phyloP scores from a whole-genome alignment of 2,329 filamentous ascomycete species.

The Lecanosticta acicola region DNA sequence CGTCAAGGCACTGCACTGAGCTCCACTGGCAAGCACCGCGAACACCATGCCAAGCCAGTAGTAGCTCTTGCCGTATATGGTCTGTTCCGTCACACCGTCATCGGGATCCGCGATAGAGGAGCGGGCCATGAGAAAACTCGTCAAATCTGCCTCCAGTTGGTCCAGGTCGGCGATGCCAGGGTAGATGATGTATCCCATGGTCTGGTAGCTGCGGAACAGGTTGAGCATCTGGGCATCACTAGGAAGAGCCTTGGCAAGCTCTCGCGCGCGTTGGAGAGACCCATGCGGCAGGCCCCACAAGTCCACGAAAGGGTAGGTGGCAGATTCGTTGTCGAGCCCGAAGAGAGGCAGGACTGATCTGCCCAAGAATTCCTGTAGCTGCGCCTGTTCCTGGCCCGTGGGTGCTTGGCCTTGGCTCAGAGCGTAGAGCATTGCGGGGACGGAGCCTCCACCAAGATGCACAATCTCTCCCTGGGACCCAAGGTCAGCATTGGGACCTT shows the following conservation, averaged over 20 bases:
- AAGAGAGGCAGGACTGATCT: slow-evolving; percentile 58
- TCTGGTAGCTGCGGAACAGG: slow-evolving; percentile 54
- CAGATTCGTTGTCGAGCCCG: slow-evolving; percentile 58
- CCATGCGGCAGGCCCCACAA: slow-evolving; percentile 57
- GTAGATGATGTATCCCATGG: slow-evolving; percentile 56
- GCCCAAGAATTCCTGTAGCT: slow-evolving; percentile 53
- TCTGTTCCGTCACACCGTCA: slow-evolving; percentile 48
- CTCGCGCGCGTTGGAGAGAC: slow-evolving; percentile 51
- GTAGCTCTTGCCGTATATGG: slow-evolving; percentile 53
- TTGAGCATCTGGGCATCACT: slow-evolving; percentile 54
- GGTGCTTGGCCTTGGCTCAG: slow-evolving; percentile 39
- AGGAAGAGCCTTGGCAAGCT: slow-evolving; percentile 55
- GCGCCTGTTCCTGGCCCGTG: slow-evolving; percentile 39
- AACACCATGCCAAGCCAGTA: slow-evolving; percentile 57
- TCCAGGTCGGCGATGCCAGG: slow-evolving; percentile 54
- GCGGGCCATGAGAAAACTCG: slow-evolving; percentile 50
- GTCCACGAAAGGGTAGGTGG: slow-evolving; percentile 61
- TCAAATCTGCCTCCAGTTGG: slow-evolving; percentile 50
- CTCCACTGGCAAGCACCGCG: slow-evolving; percentile 57
- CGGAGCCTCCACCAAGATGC: slow-evolving; percentile 57
- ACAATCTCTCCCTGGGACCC: slow-evolving; percentile 54
- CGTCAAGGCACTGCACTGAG: slow-evolving; percentile 54
- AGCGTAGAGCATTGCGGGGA: slow-evolving; percentile 55
- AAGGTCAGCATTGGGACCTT: slow-evolving; percentile 6
- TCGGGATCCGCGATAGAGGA: slow-evolving; percentile 36